A percentile compares a stretch with the other conserved stretches of the same genome.
Evolutionary conservation across 345 rosid species (phyloP).

Genomic region (Psidium friedrichsthalianum): DNA sequence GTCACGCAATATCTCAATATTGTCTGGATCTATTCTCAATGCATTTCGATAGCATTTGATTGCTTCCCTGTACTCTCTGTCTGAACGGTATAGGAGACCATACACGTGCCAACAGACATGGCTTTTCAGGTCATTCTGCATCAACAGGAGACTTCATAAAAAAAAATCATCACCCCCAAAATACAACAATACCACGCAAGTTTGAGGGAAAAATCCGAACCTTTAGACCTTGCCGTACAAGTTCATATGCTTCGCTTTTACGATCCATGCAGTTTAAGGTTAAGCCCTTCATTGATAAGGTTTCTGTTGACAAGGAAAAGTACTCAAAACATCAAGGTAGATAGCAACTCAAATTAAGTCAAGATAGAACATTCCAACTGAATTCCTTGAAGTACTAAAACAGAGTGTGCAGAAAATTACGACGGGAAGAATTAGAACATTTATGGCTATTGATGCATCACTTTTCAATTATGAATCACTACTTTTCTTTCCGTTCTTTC

Average conservation of each 20-base stretch:
- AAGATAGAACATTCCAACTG: not conserved
- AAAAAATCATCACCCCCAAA: not conserved
- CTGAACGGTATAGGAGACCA: slow-evolving; percentile 97
- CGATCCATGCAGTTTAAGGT: slow-evolving; percentile 99
- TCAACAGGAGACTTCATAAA: slow-evolving; percentile 1
- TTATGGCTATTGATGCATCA: not conserved
- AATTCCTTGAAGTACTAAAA: not conserved
- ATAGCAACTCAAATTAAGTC: not conserved
- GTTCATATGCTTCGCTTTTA: slow-evolving; percentile 94
- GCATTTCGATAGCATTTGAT: slow-evolving; percentile 98
- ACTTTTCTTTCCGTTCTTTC: not conserved
- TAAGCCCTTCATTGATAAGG: slow-evolving; percentile 97
- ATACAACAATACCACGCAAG: not conserved
- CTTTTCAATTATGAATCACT: not conserved
- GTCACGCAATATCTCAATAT: slow-evolving; percentile 92
- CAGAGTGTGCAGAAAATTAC: not conserved
- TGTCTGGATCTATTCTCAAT: slow-evolving; percentile 89
- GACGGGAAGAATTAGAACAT: not conserved
- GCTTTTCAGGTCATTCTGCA: slow-evolving; percentile 98
- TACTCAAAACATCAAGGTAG: not conserved
- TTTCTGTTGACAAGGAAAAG: slow-evolving; percentile 41
- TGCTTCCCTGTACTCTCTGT: slow-evolving; percentile 98
- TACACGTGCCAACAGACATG: slow-evolving; percentile 99
- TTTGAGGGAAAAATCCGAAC: slow-evolving; percentile 21
- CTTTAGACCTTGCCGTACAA: slow-evolving; percentile 92